A percentile compares a stretch with the other conserved stretches of the same genome.
These are phyloP conservation scores for Globisporangium iwayamae DNA, from an alignment of 352 stramenopile genomes.

Conservation along the genomic window DNA sequence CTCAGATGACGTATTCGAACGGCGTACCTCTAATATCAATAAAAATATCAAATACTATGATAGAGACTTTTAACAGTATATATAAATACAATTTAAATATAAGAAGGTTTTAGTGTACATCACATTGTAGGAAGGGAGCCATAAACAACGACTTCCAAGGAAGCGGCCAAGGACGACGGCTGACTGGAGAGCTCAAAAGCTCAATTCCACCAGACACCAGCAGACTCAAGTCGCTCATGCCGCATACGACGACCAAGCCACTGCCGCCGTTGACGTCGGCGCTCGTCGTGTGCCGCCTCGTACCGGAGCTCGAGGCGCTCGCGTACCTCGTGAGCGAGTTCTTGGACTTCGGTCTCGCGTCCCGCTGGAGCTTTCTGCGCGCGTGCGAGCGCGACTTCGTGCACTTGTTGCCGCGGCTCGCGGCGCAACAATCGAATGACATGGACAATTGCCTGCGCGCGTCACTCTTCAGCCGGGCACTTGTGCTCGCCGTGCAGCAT, in stretches of 20 bases:
- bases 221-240: neutral
- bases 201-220: neutral
- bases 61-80: no score
- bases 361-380: conserved; percentile 10
- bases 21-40: no score
- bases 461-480: conserved; percentile 6
- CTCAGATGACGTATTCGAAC: no score
- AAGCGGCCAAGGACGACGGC: neutral
- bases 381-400: conserved; percentile 7
- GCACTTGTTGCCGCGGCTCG: conserved; percentile 8
- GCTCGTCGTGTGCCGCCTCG: conserved; percentile 15
- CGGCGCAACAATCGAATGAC: neutral
- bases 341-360: conserved; percentile 8
- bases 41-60: no score
- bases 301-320: conserved; percentile 12
- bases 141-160: neutral
- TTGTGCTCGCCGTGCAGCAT: conserved; percentile 6
- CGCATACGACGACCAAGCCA: neutral
- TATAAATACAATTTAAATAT: no score
- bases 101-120: neutral
- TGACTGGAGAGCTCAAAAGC: neutral
- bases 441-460: conserved; percentile 6
- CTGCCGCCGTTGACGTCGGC: conserved; percentile 9
- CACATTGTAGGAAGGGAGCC: neutral
- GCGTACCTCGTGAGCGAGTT: conserved; percentile 15